Conservation (phyloP, 1,284 basidiomycete genomes). For the Ceratobasidium sp. region DNA sequence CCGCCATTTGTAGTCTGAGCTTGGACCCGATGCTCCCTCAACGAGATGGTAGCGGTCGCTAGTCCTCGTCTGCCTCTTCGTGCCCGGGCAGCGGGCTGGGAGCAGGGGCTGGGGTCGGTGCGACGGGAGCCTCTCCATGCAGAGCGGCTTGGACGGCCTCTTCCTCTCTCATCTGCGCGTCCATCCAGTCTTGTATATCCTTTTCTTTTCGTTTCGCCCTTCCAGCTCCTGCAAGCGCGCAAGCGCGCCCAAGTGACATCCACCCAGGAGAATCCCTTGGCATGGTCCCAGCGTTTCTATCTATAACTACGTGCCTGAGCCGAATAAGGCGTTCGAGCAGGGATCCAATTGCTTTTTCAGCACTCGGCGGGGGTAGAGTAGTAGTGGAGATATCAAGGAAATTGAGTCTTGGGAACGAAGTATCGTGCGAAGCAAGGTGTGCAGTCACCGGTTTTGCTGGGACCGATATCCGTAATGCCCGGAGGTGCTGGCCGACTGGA, state of each 20-base stretch:
- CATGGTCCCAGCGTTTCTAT: conserved; percentile 42
- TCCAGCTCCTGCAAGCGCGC: conserved; percentile 61
- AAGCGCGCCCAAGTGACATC: conserved; percentile 60
- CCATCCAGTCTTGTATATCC: conserved; percentile 60
- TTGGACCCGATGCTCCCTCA: conserved; percentile 49
- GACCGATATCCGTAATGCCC: conserved; percentile 62
- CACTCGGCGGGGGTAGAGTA: conserved; percentile 51
- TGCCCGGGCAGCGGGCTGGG: conserved; percentile 42
- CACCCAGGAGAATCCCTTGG: conserved; percentile 54
- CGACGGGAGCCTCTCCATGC: background rate
- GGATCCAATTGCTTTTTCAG: conserved; percentile 55
- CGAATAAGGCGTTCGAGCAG: conserved; percentile 56
- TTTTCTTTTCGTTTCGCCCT: conserved; percentile 65
- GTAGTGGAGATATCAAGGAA: conserved; percentile 69
- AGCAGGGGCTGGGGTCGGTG: background rate
- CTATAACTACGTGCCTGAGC: conserved; percentile 55
- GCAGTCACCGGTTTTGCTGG: conserved; percentile 62
- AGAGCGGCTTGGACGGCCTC: conserved; percentile 34
- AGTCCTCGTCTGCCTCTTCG: conserved; percentile 59
- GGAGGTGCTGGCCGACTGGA: conserved; percentile 52
- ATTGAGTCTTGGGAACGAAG: conserved; percentile 52
- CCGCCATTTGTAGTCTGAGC: background rate
- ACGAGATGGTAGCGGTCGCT: conserved; percentile 62
- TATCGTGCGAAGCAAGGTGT: conserved; percentile 51
- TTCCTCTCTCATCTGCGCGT: conserved; percentile 33